Conservation (phyloP, 768 basidiomycete genomes). For the Hygrocybe coccinea region DNA sequence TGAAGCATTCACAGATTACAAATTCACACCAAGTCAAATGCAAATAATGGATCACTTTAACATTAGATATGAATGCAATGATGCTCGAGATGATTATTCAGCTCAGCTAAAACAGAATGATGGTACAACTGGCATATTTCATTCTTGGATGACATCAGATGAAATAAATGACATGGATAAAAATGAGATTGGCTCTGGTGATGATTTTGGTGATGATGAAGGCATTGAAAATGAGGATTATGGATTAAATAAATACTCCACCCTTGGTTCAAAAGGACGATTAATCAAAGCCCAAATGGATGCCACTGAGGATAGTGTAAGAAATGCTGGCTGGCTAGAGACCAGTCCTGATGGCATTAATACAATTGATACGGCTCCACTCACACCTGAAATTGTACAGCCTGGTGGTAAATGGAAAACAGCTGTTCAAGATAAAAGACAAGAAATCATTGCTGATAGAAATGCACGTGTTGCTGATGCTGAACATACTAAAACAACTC, state of each 20-base stretch:
- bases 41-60: constrained; percentile 29
- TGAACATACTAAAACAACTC: neutral
- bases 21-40: constrained; percentile 11
- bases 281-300: neutral
- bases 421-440: neutral
- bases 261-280: neutral
- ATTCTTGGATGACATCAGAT: neutral
- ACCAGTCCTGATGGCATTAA: neutral
- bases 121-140: neutral
- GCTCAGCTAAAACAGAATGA: constrained; percentile 2
- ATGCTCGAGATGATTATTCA: constrained; percentile 33
- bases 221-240: neutral
- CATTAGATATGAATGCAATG: constrained; percentile 32
- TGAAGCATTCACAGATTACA: constrained; percentile 19
- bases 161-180: neutral
- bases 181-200: too few species aligned
- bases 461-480: too few species aligned
- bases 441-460: neutral
- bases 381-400: neutral
- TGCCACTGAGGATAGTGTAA: neutral
- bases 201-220: too few species aligned
- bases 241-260: neutral
- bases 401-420: neutral
- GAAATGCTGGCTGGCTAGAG: neutral
- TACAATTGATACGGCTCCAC: neutral